Evolutionary conservation across 768 basidiomycete genomes (phyloP), one percentile per base, ranked within the genome.

Genomic region (Xerocomellus dryophilus): DNA sequence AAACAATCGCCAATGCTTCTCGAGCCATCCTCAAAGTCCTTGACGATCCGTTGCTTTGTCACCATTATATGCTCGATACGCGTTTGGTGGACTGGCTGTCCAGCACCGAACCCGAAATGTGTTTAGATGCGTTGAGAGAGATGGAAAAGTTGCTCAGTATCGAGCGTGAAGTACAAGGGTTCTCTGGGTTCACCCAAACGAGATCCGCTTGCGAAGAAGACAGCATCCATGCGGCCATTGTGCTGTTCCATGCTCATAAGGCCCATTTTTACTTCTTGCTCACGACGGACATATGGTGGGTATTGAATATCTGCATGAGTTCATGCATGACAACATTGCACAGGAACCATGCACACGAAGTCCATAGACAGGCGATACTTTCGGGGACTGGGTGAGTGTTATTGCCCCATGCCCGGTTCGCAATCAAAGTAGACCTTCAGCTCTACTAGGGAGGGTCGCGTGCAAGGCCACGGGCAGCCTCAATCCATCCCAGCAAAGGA

Each of bases 221-320:
- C 10, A 20, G 39, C 15, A 4, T 60, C 18, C 35, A 50, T 12
- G n/a, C 0, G 2, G 49, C 49, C 20, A 38, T 55, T 14, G 4
- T 11, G 0, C 46, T 51, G 20, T 60, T 59, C 17, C n/a, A 40
- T 21, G 20, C 31, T 5, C 51, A 43, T 25, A 47, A 48, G 12
- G 35, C 49, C 2, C 42, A 59, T 17, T 59, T 60, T 32, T 41
- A 50, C n/a, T 60, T 54, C 25, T 47, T 60, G 45, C 41, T 59
- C 14, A 51, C 36, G n/a, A 59, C 44, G 15, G 43, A 50, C 17
- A 46, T 59, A 17, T 59, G 57, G 58, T 59, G n/a, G 31, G 47
- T 35, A 7, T 9, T 1, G 4, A 4, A 2, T 7, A 3, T 10
- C 11, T n/a, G 6, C 29, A 10, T 23, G 11, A 46, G 27, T 18